Conservation (phyloP, 805 yeast species). For the Nakazawaea sp. region DNA sequence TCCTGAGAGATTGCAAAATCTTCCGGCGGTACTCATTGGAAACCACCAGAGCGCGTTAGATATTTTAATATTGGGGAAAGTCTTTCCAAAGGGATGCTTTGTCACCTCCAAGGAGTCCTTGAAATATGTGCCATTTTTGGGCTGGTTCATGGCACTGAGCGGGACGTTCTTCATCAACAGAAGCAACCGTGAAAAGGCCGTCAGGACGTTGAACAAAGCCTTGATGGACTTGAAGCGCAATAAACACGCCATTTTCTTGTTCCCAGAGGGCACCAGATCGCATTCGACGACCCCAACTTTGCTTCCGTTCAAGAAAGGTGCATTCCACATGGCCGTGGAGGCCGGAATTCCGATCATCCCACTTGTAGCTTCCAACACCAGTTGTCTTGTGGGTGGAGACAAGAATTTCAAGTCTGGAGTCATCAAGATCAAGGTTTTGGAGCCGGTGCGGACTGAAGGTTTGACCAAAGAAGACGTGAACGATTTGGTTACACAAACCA, state of each 20-base stretch:
- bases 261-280: constrained; percentile 97
- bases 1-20: constrained; percentile 46
- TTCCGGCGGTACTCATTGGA: constrained; percentile 76
- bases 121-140: constrained; percentile 81
- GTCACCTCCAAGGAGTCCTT: constrained; percentile 89
- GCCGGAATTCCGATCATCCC: constrained; percentile 89
- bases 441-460: constrained; percentile 70
- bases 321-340: constrained; percentile 94
- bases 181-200: constrained; percentile 65
- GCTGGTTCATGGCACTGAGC: constrained; percentile 92
- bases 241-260: constrained; percentile 76
- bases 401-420: constrained; percentile 72
- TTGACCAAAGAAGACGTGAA: constrained; percentile 67
- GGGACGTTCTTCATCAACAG: constrained; percentile 93
- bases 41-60: constrained; percentile 93
- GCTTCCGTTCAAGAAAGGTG: constrained; percentile 93
- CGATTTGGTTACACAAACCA: constrained; percentile 46
- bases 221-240: constrained; percentile 50
- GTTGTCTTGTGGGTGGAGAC: constrained; percentile 58
- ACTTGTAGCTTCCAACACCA: constrained; percentile 78
- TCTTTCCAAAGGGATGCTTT: constrained; percentile 83
- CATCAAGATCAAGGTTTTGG: constrained; percentile 70
- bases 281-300: constrained; percentile 59
- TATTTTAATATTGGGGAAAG: constrained; percentile 68
- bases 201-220: constrained; percentile 67